phyloP scores from a whole-genome alignment of 2,329 filamentous ascomycete species.

The Penicillium sp. region DNA sequence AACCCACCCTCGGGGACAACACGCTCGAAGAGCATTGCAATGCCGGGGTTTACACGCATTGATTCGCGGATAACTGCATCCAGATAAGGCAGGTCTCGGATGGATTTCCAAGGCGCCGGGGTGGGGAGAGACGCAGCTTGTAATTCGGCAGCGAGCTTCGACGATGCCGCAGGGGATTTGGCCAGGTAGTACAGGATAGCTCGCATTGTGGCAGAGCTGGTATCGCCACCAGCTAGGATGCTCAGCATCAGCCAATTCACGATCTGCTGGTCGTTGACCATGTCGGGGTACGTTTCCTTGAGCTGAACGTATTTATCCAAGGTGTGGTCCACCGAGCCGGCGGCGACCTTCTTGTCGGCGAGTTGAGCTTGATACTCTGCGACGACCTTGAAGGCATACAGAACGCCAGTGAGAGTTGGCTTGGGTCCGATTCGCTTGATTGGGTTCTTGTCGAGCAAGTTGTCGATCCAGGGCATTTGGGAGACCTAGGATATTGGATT shows the following conservation, averaged over 20 bases:
- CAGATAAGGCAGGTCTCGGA: conserved; percentile 46
- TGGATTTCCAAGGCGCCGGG: conserved; percentile 25
- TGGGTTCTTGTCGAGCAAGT: conserved; percentile 36
- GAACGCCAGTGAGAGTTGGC: conserved; percentile 24
- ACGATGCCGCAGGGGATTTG: conserved; percentile 21
- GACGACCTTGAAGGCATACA: conserved; percentile 28
- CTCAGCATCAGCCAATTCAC: conserved; percentile 42
- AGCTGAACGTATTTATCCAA: conserved; percentile 50
- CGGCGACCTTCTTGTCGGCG: conserved; percentile 16
- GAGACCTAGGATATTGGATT: conserved; percentile 16
- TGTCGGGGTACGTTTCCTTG: conserved; percentile 38
- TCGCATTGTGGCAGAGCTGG: conserved; percentile 42
- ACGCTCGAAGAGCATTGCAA: conserved; percentile 56
- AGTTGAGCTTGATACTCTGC: conserved; percentile 24
- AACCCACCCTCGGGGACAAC: conserved; percentile 48
- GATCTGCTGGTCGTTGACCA: conserved; percentile 44
- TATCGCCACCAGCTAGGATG: conserved; percentile 46
- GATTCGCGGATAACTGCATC: conserved; percentile 58
- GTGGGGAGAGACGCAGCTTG: conserved; percentile 19
- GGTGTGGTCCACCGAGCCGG: conserved; percentile 37
- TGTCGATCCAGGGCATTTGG: conserved; percentile 35
- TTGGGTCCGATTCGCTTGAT: conserved; percentile 33
- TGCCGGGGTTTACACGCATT: conserved; percentile 54
- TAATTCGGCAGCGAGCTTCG: conserved; percentile 26
- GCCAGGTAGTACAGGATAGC: conserved; percentile 34